Evolutionary conservation across 108 stramenopile genomes (phyloP).

Genomic region (Fragilaria radians): DNA sequence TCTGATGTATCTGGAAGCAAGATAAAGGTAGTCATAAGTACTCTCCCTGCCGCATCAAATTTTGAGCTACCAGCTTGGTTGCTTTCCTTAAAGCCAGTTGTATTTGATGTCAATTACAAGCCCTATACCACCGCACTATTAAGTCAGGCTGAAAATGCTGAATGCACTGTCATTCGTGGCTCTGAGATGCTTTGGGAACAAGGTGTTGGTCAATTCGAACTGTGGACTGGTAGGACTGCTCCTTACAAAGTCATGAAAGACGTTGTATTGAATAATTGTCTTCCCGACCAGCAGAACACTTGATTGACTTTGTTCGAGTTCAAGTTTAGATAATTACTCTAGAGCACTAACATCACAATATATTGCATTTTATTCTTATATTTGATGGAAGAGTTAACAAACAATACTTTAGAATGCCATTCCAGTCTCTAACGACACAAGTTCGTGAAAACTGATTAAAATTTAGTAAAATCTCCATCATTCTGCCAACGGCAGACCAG

Average conservation of each 20-base stretch:
- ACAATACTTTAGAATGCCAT: too few relatives aligned
- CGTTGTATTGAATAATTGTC: slow-evolving; percentile 79
- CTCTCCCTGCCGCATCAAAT: slow-evolving; percentile 86
- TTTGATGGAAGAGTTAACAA: too few relatives aligned
- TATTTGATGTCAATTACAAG: slow-evolving; percentile 95
- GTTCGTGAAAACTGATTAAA: too few relatives aligned
- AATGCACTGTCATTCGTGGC: slow-evolving; percentile 84
- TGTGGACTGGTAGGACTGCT: slow-evolving; percentile 88
- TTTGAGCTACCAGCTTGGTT: slow-evolving; percentile 86
- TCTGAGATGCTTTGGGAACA: slow-evolving; percentile 98
- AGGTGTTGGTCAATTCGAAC: slow-evolving; percentile 94
- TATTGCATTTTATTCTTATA: too few relatives aligned
- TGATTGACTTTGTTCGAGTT: too few relatives aligned
- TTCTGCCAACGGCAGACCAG: slow-evolving; percentile 73
- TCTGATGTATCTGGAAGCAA: slow-evolving; percentile 8
- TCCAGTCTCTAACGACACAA: too few relatives aligned
- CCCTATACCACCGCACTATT: slow-evolving; percentile 87
- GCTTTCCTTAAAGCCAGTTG: slow-evolving; percentile 47
- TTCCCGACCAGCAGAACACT: too few relatives aligned
- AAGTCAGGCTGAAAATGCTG: slow-evolving; percentile 72
- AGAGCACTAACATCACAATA: too few relatives aligned
- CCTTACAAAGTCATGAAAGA: slow-evolving; percentile 85
- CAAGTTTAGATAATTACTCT: too few relatives aligned
- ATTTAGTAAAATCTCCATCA: slow-evolving; percentile 47
- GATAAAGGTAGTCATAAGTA: slow-evolving; percentile 83